phyloP scores from a whole-genome alignment of 2,329 filamentous ascomycete genomes.

The Botrytis hyacinthi region DNA sequence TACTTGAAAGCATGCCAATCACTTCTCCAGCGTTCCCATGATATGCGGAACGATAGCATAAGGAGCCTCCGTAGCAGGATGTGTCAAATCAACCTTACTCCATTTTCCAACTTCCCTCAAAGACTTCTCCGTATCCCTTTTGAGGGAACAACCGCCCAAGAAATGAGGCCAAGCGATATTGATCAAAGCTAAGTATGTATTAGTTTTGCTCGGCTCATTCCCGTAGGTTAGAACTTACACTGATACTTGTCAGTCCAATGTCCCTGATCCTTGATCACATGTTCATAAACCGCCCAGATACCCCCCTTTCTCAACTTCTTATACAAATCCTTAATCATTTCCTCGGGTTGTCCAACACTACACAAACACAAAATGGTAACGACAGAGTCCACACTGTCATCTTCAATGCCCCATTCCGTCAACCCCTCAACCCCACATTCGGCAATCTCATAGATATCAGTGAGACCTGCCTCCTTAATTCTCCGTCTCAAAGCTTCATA shows the following conservation, averaged over 20 bases:
- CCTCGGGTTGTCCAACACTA: constrained; percentile 29
- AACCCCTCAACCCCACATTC: constrained; percentile 62
- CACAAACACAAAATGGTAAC: constrained; percentile 37
- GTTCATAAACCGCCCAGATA: constrained; percentile 36
- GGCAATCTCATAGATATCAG: constrained; percentile 58
- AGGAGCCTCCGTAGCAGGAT: constrained; percentile 27
- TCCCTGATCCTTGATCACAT: constrained; percentile 31
- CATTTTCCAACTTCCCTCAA: constrained; percentile 32
- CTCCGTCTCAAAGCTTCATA: constrained; percentile 48
- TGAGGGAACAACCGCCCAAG: constrained; percentile 34
- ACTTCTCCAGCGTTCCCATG: constrained; percentile 34
- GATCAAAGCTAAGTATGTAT: constrained; percentile 27
- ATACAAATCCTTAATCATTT: constrained; percentile 34
- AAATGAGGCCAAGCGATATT: constrained; percentile 35
- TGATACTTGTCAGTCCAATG: constrained; percentile 31
- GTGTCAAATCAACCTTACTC: constrained; percentile 33
- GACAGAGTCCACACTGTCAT: constrained; percentile 40
- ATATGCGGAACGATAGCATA: constrained; percentile 35
- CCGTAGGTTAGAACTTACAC: constrained; percentile 26
- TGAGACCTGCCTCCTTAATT: constrained; percentile 52
- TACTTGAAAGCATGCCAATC: not conserved
- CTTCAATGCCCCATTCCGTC: constrained; percentile 43
- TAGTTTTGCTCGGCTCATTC: not conserved
- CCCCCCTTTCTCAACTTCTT: constrained; percentile 33
- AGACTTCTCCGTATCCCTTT: constrained; percentile 32